Percentiles rank a stretch among this genome's conserved stretches.
These are phyloP conservation scores for Phylloporus sp. DNA, from an alignment of 768 basidiomycete genomes.

Conservation along the genomic window DNA sequence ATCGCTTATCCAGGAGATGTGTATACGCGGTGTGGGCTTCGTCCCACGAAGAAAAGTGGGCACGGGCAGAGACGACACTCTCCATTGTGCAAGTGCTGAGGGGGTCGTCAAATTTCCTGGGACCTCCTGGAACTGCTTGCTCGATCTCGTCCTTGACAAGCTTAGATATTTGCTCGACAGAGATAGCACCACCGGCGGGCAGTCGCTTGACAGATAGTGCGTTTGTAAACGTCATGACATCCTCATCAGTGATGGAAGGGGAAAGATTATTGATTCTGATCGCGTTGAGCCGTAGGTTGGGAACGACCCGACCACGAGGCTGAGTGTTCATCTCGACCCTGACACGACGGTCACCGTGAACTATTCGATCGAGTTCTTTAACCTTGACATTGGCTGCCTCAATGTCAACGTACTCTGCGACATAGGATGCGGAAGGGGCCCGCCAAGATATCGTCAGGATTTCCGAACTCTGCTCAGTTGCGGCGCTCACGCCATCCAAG, in stretches of 20 bases:
- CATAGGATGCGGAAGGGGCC: conserved; percentile 41
- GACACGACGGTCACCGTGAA: conserved; percentile 42
- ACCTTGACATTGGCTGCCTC: conserved; percentile 29
- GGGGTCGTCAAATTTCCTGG: conserved; percentile 26
- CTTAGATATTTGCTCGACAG: conserved; percentile 18
- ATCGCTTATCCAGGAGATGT: conserved; percentile 32
- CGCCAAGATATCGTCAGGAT: conserved; percentile 51
- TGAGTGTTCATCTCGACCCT: conserved; percentile 42
- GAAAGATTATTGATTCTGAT: conserved; percentile 46
- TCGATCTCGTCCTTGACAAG: conserved; percentile 25
- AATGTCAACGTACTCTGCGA: conserved; percentile 38
- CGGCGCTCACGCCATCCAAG: conserved; percentile 42
- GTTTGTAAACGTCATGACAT: conserved; percentile 31
- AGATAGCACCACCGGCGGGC: conserved; percentile 16
- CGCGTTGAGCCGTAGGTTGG: conserved; percentile 29
- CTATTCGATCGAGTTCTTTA: conserved; percentile 33
- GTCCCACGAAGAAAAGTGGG: conserved; percentile 48
- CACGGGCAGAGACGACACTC: conserved; percentile 35
- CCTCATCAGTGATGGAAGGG: conserved; percentile 15
- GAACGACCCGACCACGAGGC: conserved; percentile 30
- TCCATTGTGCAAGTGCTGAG: conserved; percentile 20
- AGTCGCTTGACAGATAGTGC: conserved; percentile 25
- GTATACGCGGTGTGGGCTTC: conserved; percentile 40
- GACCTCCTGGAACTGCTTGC: conserved; percentile 13
- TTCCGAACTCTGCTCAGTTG: conserved; percentile 30